These are phyloP conservation scores for Sclerotinia glacialis DNA, from an alignment of 2,329 filamentous ascomycete species.

Conservation along the genomic window DNA sequence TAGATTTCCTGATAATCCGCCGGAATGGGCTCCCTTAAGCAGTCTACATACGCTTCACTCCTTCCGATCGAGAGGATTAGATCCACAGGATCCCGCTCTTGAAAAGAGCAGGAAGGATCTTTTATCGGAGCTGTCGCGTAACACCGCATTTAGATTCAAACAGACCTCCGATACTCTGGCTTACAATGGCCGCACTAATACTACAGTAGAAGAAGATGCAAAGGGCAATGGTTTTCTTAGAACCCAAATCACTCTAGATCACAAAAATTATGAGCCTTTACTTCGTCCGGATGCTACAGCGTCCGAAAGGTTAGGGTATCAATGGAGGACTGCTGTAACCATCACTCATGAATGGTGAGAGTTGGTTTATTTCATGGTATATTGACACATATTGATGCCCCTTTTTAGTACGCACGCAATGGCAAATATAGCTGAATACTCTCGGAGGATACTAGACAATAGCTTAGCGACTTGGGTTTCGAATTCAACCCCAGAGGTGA, in stretches of 20 bases:
- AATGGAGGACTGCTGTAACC: constrained; percentile 7
- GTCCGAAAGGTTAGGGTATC: constrained; percentile 7
- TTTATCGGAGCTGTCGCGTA: background rate
- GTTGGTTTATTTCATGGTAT: background rate
- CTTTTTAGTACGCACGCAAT: constrained; percentile 4
- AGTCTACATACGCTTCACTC: background rate
- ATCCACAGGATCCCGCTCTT: constrained; percentile 1
- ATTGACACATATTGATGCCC: background rate
- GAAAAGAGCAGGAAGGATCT: background rate
- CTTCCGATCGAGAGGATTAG: background rate
- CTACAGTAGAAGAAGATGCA: background rate
- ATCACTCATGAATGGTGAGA: constrained; percentile 12
- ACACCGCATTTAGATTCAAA: background rate
- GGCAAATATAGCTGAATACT: background rate
- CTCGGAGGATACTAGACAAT: background rate
- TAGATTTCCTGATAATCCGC: background rate
- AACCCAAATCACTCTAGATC: background rate
- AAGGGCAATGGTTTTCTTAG: background rate
- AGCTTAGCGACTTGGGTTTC: background rate
- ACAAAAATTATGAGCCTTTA: background rate
- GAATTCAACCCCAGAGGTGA: background rate
- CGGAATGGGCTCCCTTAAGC: background rate
- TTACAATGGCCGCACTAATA: background rate
- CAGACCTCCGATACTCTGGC: background rate
- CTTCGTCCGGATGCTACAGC: background rate